Conservation (phyloP, 1,284 basidiomycete species). For the Naganishia sp. region DNA sequence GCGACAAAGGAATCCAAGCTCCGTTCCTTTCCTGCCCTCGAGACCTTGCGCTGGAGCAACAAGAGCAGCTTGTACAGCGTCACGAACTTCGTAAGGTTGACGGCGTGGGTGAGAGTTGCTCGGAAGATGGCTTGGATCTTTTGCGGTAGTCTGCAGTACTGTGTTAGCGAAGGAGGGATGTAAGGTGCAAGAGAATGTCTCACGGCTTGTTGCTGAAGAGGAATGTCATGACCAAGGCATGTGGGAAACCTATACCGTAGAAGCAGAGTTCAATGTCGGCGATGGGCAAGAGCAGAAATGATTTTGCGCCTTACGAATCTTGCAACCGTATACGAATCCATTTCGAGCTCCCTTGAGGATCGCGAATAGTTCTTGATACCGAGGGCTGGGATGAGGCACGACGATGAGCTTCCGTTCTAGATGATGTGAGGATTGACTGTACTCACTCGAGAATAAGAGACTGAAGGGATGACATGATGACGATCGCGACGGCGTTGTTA, state of each 20-base stretch:
- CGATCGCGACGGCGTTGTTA: background rate
- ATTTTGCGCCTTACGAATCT: slow-evolving; percentile 63
- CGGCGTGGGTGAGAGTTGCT: slow-evolving; percentile 68
- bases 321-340: slow-evolving; percentile 81
- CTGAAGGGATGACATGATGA: slow-evolving; percentile 19
- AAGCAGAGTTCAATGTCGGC: background rate
- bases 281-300: background rate
- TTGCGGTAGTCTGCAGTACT: slow-evolving; percentile 37
- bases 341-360: slow-evolving; percentile 94
- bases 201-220: slow-evolving; percentile 87
- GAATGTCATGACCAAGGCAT: slow-evolving; percentile 97
- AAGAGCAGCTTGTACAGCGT: slow-evolving; percentile 87
- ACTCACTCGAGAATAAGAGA: slow-evolving; percentile 20
- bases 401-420: background rate
- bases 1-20: slow-evolving; percentile 87
- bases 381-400: slow-evolving; percentile 57
- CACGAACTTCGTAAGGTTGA: slow-evolving; percentile 91
- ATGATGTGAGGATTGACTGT: background rate
- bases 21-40: slow-evolving; percentile 70
- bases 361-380: slow-evolving; percentile 83
- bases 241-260: slow-evolving; percentile 67
- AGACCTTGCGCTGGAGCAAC: slow-evolving; percentile 69
- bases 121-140: slow-evolving; percentile 65
- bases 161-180: background rate
- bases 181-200: slow-evolving; percentile 49